Evolutionary conservation across 495 filamentous ascomycete genomes (phyloP), one percentile per base, ranked within the genome.

Genomic region (Penicillium turbatum): DNA sequence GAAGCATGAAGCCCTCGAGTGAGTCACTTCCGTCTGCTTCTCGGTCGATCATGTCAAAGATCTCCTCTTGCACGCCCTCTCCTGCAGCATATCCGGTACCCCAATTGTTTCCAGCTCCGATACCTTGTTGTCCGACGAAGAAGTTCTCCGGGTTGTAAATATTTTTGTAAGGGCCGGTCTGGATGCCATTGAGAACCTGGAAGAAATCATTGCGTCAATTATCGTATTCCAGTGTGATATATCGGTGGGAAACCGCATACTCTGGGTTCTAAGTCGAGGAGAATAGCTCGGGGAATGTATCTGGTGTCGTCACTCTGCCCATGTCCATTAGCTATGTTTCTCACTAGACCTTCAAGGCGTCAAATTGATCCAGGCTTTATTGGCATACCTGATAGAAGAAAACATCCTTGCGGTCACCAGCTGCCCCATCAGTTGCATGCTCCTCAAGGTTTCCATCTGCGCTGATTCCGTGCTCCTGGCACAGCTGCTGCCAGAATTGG

Each of bases 81-180:
- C 91, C 93, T n/a, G 86, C 86, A 38, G 90, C 82, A 73, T 97
- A 97, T 15, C 93, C 93, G 58, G 92, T 86, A 53, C 89, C 93
- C 93, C 93, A 98, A 69, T 97, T 97, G 69, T 98, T 98, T 50
- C 90, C 93, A 5, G 95, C 93, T 29, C 93, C 93, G 38, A 86
- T 83, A 41, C 95, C 93, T 67, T 89, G 86, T 68, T 92, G 90
- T 58, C 90, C 89, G 30, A 97, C 81, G 63, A 91, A 97, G 71
- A 97, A 97, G 76, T 98, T 98, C 67, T 98, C 93, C 7, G 93
- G 93, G 69, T 98, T 98, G 80, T 97, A 98, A 51, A 98, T 98
- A 67, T 97, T 96, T 62, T 86, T 86, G 76, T 98, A 97, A 1
- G 90, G 83, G 10, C 93, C 90, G 34, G 86, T 84, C 75, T 96